Evolutionary conservation across 257 asterid species (phyloP), one percentile per base, ranked within the genome.

Genomic region (Scutellaria galericulata): DNA sequence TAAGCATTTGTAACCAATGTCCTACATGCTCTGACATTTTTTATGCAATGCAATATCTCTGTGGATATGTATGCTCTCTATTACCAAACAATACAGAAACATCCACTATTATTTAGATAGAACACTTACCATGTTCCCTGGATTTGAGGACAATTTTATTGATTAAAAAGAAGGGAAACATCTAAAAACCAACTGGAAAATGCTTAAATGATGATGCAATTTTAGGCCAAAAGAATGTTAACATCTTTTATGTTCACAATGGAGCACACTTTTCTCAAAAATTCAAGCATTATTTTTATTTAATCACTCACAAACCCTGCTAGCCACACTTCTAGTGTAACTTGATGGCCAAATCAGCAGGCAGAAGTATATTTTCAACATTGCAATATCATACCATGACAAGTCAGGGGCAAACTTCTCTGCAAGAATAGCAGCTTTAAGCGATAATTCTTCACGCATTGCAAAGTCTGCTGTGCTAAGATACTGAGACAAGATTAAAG

Each of bases 331-430:
- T 66, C 73, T 69, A 44, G 54, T 9, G 22, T 20, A 59, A 63
- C 47, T 63, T 59, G 69, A 51, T 77, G 59, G 68, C 35, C 39
- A 62, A 62, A 41, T 59, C 42, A 74, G 40, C 46, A 53, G 40
- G 70, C 24, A 74, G 22, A 64, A 20, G 60, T 67, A 40, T 37
- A 39, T 41, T 62, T 65, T 44, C 13, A 71, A 44, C 20, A 27
- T 52, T 45, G 5, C 37, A 53, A 41, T 13, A 47, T 64, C 90
- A 71, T 90, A 93, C 98, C 98, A 93, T 53, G 98, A 88, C 78
- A 93, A 80, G 86, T 93, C 98, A 24, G 98, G 98, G 52, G 98
- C 96, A 82, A 93, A 93, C 83, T 93, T 93, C 89, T 93, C 98
- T 4, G 97, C 95, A 12, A 93, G 91, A 83, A 90, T 93, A 50